phyloP scores from a whole-genome alignment of 179 eudicot species.

The Spergularia azorica region DNA sequence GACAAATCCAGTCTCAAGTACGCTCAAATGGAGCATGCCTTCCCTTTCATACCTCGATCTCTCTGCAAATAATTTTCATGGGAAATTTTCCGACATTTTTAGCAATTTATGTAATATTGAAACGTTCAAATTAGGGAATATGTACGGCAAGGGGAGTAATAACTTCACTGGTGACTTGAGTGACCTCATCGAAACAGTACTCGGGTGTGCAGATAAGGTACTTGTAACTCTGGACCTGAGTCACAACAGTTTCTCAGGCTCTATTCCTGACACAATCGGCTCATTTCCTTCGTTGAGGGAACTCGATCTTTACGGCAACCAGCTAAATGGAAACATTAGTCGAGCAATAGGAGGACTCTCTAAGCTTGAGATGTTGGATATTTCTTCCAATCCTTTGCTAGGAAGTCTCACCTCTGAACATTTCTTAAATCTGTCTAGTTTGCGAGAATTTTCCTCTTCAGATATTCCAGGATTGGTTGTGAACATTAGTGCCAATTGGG shows the following conservation, averaged over 20 bases:
- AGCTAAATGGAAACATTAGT: slow-evolving; percentile 9
- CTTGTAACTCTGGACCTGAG: neutral
- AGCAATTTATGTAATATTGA: slow-evolving; percentile 15
- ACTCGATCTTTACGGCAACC: neutral
- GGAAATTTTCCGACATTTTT: neutral
- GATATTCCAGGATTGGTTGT: slow-evolving; percentile 10
- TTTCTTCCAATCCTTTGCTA: neutral
- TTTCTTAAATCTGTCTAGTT: slow-evolving; percentile 18
- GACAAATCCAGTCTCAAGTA: no score
- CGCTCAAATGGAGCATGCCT: no score
- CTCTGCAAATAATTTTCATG: slow-evolving; percentile 5
- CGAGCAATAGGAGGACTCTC: slow-evolving; percentile 13
- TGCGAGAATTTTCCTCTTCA: neutral
- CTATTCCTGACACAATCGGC: slow-evolving; percentile 9
- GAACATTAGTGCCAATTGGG: slow-evolving; percentile 18
- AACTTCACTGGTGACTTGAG: slow-evolving; percentile 1
- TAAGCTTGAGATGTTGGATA: neutral
- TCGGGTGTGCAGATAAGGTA: neutral
- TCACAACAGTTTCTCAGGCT: neutral
- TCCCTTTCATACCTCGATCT: no score
- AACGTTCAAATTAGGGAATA: neutral
- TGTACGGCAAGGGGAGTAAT: neutral
- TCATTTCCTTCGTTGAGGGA: slow-evolving; percentile 7
- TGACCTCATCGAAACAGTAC: neutral
- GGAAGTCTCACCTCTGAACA: neutral